Evolutionary conservation across 2,329 filamentous ascomycete genomes (phyloP), one percentile per base, ranked within the genome.

Genomic region (Arthrocladium fulminans): DNA sequence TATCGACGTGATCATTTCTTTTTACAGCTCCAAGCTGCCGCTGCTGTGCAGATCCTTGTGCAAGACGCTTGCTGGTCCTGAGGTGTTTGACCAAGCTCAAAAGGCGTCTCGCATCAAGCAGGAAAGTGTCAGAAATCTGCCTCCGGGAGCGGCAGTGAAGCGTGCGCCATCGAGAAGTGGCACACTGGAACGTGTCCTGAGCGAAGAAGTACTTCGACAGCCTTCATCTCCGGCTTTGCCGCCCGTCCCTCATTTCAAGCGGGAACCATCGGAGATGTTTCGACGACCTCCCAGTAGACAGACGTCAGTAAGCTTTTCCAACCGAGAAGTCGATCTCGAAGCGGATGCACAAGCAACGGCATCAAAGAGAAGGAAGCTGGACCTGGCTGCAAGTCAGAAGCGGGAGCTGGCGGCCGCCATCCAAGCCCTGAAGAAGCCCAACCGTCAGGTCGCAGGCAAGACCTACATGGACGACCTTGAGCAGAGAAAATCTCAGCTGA

Each of bases 401-500:
- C 68, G 64, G 50, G 70, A 74, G 51, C 62, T 74, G 8, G 69
- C 71, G 51, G 69, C 67, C 22, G 71, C 72, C 23, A 74, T 74
- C 50, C 59, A 65, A 20, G 64, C 69, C 0, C 58, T 74, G 3
- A 66, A 69, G 40, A 72, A 71, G 50, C 72, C 72, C 3, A 73
- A 73, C 52, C 62, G 72, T 43, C 63, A 67, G 27, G 62, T 72
- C 3, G 68, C 71, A 10, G 66, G 69, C 13, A 66, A 65, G 47
- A 68, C 71, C 39, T 64, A 72, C 40, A 70, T 67, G 7, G 65
- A 73, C 9, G 65, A 68, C 45, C 65, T 63, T 4, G 65, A 65
- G 23, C 67, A 66, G 49, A 61, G 67, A 34, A 60, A 29, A 61
- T 64, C 67, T 2, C 69, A 69, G 52, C 64, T 65, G 2, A 55